Percentiles rank a stretch among this genome's conserved stretches.
Evolutionary conservation across 805 yeast genomes (phyloP).

Genomic region (Myxozyma neotropica): DNA sequence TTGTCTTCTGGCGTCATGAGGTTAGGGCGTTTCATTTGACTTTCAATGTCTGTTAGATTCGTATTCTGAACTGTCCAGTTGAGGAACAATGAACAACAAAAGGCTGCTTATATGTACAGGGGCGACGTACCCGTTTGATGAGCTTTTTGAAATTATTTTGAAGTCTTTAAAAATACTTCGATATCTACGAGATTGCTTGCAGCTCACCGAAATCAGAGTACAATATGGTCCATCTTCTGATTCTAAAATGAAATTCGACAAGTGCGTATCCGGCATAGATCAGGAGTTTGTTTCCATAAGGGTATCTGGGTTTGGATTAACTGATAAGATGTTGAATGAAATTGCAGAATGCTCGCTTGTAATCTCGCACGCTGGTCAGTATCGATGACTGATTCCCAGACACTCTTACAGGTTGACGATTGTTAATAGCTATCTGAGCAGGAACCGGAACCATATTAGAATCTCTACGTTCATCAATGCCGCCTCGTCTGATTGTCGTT

Average conservation of each 20-base stretch:
- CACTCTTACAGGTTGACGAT: neutral
- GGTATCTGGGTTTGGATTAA: conserved; percentile 54
- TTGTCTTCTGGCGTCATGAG: neutral
- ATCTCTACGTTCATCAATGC: conserved; percentile 51
- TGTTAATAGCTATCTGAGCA: neutral
- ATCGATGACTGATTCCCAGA: neutral
- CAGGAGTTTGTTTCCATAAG: conserved; percentile 5
- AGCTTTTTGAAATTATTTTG: conserved; percentile 54
- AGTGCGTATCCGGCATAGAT: conserved; percentile 10
- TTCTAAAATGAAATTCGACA: conserved; percentile 36
- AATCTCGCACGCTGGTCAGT: conserved; percentile 75
- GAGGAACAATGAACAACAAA: neutral
- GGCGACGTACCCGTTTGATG: conserved; percentile 81
- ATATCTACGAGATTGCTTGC: conserved; percentile 41
- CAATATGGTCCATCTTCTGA: conserved; percentile 60
- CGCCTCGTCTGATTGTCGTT: conserved; percentile 66
- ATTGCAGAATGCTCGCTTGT: conserved; percentile 59
- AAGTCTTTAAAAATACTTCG: conserved; percentile 42
- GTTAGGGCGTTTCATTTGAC: neutral
- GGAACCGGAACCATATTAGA: conserved; percentile 92
- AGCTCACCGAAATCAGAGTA: conserved; percentile 50
- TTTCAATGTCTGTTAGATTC: neutral
- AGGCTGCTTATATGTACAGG: conserved; percentile 72
- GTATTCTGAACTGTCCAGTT: neutral
- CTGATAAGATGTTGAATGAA: conserved; percentile 47